Evolutionary conservation across 768 basidiomycete species (phyloP).

Genomic region (Leccinum subtestaceum): DNA sequence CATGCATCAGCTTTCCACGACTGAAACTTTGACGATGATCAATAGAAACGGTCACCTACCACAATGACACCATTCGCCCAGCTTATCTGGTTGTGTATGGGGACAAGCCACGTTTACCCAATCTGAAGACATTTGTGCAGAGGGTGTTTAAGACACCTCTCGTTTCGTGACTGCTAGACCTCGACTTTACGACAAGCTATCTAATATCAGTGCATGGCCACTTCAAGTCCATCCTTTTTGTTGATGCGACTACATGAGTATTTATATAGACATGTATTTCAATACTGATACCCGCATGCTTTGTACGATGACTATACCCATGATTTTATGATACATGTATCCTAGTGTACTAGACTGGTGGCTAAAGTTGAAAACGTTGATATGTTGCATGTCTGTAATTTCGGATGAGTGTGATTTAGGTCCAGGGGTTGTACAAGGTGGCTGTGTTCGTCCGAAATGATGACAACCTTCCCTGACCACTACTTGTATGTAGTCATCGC

Average conservation of each 20-base stretch:
- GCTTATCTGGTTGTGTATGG: slow-evolving; percentile 67
- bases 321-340: slow-evolving; percentile 9
- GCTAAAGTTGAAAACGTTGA: not conserved
- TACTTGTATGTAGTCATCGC: too few relatives aligned
- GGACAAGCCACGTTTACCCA: slow-evolving; percentile 19
- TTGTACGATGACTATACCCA: slow-evolving; percentile 17
- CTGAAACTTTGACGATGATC: not conserved
- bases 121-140: slow-evolving; percentile 28
- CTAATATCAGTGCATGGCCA: not conserved
- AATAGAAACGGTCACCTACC: slow-evolving; percentile 61
- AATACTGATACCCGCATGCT: slow-evolving; percentile 19
- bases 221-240: not conserved
- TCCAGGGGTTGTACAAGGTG: not conserved
- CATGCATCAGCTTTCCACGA: not conserved
- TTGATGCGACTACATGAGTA: not conserved
- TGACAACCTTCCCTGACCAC: not conserved
- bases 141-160: slow-evolving; percentile 33
- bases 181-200: not conserved
- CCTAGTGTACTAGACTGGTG: slow-evolving; percentile 1
- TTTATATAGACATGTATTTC: slow-evolving; percentile 10
- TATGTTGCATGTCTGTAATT: not conserved
- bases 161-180: slow-evolving; percentile 15
- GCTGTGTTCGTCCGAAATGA: not conserved
- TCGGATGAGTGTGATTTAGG: not conserved
- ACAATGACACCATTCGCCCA: slow-evolving; percentile 64